phyloP scores from a whole-genome alignment of 106 monocot genomes.

The Ottelia alismoides region DNA sequence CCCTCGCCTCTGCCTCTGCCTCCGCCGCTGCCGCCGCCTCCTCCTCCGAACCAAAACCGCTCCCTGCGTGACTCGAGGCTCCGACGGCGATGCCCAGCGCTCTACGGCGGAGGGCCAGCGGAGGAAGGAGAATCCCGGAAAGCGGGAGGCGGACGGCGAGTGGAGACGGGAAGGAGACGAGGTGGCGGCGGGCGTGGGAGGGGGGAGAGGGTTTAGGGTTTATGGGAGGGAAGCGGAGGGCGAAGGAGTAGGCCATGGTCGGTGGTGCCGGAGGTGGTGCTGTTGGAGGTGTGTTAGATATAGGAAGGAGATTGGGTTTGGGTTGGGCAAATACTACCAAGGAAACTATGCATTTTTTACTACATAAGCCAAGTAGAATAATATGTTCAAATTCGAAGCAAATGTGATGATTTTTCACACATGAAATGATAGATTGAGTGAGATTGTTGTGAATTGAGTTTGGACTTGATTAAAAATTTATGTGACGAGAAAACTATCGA shows the following conservation, averaged over 20 bases:
- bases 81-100: background rate
- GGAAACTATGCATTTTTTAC: no score
- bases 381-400: no score
- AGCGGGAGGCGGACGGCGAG: background rate
- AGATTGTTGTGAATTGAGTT: no score
- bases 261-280: background rate
- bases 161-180: no score
- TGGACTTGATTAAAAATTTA: no score
- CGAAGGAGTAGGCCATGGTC: constrained; percentile 3
- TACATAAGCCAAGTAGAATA: no score
- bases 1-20: constrained; percentile 7
- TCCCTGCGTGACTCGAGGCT: background rate
- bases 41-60: background rate
- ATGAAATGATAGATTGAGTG: no score
- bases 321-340: no score
- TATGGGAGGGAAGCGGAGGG: constrained; percentile 5
- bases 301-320: no score
- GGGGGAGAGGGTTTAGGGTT: constrained; percentile 1
- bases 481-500: no score
- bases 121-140: background rate
- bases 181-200: background rate
- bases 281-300: no score
- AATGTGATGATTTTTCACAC: no score
- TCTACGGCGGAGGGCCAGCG: background rate
- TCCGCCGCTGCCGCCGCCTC: constrained; percentile 4